Base-by-base conservation (phyloP, 306 rosid genomes). In the Glycyrrhiza uralensis region DNA sequence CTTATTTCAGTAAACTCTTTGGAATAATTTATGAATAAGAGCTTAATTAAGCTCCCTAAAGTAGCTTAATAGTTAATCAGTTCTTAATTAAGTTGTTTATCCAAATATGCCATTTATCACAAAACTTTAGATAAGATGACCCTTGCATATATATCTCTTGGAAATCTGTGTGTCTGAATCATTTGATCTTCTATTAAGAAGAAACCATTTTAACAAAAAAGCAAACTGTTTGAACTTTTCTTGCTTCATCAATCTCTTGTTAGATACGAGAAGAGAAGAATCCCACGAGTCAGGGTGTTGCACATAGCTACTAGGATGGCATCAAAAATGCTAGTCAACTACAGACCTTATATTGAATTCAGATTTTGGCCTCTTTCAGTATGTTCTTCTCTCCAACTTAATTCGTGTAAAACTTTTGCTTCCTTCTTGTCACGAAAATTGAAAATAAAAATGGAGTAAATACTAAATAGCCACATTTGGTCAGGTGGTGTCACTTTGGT, bases 221-320 rank as follows among this genome's bases (percentile, higher is more conserved):
- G 17, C 18, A 61, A 24, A 56, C 0, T 50, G 5, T 4, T 42
- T 41, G 66, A 33, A 58, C 12, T 22, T 65, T 39, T 75, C 3
- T 69, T 26, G 35, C 24, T 46, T 69, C 30, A 10, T 42, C 5
- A 3, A 68, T 26, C 18, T 55, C 19, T 76, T 77, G 38, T 68
- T 65, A 83, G 83, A 49, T 83, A 83, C 2, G 86, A 83, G 76
- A 75, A 63, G 72, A 79, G 79, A 72, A 83, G 86, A 52, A 30
- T 69, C n/a, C 46, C 76, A 30, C 13, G 86, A 39, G 78, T 83
- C 13, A 63, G 10, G 26, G 78, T 75, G 12, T 22, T 79, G 4
- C 83, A 83, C 14, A 59, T 81, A 75, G 81, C 73, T 69, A 83
- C 72, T 79, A 13, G 86, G 67, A 79, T 83, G 79, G 83, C 83